Base-by-base conservation (phyloP, 768 basidiomycete genomes). In the Trametes coccinea region DNA sequence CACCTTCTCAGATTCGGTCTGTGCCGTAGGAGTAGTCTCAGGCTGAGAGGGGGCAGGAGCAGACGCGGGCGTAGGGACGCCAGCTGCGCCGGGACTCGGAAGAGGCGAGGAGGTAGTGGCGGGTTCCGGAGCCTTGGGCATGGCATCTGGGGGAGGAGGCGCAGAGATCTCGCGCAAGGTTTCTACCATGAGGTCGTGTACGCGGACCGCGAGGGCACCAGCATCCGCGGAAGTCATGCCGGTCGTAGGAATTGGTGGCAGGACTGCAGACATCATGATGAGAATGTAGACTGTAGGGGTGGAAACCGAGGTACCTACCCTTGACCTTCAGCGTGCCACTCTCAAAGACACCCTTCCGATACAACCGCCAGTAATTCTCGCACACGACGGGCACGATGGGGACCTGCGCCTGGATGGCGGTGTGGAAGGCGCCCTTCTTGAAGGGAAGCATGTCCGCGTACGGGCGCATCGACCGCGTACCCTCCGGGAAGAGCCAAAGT, bases 401-500 rank as follows among this genome's bases (percentile, higher is more conserved):
- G 48, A 98, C 82, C 33, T 90, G 86, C 11, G 93, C 87, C 75
- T 95, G 88, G 29, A 98, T 82, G 31, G 97, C 97, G 52, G 98
- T 83, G 72, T 98, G 95, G 81, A 98, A 98, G 3, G 94, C 95
- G 43, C 97, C 97, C 75, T 98, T 99, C 81, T 99, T 99, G 80
- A 99, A 88, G 2, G 93, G 89, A 5, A 91, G 80, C 72, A 99
- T 76, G 34, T 84, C 81, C 7, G 89, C 82, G 34, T 80, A 75
- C 63, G 87, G 79, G 22, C 82, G 81, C 59, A 83, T 83, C 46
- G 92, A 86, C 39, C 96, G 86, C 10, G 97, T 99, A 33, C 97
- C 97, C 77, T 98, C 97, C 0, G 96, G 93, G 76, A 93, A 98
- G 75, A 99, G 87, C 90, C 93, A 96, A 49, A 98, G 76, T 14